A percentile compares a stretch with the other conserved stretches of the same genome.
Conservation (phyloP, 2,329 filamentous ascomycete species). For the Ceratocystis ficicola region DNA sequence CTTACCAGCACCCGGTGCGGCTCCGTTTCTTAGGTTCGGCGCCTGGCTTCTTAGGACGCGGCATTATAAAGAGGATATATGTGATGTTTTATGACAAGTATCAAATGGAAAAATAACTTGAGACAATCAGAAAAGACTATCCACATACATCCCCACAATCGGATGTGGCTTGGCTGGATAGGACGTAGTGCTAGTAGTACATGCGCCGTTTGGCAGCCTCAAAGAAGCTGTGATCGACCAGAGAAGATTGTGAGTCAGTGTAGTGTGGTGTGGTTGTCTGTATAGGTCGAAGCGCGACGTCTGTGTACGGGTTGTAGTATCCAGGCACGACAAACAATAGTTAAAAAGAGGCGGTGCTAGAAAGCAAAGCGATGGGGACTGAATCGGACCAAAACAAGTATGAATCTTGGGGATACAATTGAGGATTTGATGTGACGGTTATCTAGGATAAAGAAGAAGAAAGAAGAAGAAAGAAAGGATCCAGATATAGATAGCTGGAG, state of each 20-base stretch:
- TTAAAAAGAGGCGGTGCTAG: neutral
- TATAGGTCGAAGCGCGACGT: neutral
- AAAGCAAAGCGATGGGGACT: neutral
- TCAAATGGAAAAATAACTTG: neutral
- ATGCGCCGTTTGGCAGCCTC: neutral
- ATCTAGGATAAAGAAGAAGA: neutral
- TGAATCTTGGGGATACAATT: too few species aligned
- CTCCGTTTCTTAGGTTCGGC: conserved; percentile 36
- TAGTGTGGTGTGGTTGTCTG: neutral
- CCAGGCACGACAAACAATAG: neutral
- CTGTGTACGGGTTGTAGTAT: neutral
- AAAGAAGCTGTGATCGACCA: neutral
- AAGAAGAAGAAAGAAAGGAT: conserved; percentile 4
- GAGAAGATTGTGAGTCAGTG: neutral
- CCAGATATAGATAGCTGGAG: neutral
- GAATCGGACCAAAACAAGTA: too few species aligned
- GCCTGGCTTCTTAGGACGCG: conserved; percentile 34
- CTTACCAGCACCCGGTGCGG: conserved; percentile 37
- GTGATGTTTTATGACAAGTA: neutral
- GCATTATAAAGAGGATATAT: conserved; percentile 28
- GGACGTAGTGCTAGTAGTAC: conserved; percentile 10
- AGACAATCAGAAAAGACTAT: neutral
- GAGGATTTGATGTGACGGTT: too few species aligned
- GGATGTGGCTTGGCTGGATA: neutral
- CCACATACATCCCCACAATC: neutral